These are phyloP conservation scores for Phialophora verrucosa DNA, from an alignment of 2,329 filamentous ascomycete species.

Conservation along the genomic window DNA sequence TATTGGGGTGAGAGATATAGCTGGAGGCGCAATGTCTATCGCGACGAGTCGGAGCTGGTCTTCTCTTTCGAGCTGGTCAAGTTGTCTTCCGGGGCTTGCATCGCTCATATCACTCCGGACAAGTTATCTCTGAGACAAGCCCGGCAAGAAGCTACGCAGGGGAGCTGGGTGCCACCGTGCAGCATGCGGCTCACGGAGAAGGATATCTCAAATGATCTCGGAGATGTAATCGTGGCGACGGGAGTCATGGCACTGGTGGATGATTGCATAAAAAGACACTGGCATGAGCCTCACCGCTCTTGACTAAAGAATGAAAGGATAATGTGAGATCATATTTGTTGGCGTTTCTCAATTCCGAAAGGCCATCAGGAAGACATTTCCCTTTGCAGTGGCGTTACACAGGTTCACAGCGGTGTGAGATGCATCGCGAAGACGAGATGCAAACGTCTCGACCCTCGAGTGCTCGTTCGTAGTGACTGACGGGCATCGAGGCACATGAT, in stretches of 20 bases:
- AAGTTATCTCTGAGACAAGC: conserved; percentile 73
- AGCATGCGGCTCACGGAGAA: conserved; percentile 88
- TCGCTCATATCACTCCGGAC: conserved; percentile 87
- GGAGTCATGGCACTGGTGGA: conserved; percentile 87
- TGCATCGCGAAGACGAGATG: conserved; percentile 17
- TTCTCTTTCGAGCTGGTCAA: conserved; percentile 82
- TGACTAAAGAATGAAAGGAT: conserved; percentile 10
- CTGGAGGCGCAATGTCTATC: conserved; percentile 78
- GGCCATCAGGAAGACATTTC: conserved; percentile 23
- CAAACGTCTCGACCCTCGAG: conserved; percentile 12
- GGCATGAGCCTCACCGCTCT: conserved; percentile 57
- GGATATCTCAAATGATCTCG: conserved; percentile 59
- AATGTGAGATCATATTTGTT: conserved; percentile 21
- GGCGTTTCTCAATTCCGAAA: conserved; percentile 10
- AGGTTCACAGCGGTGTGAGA: conserved; percentile 26
- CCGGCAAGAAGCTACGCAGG: conserved; percentile 73
- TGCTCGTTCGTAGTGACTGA: background rate
- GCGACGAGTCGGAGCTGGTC: conserved; percentile 66
- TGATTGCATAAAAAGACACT: conserved; percentile 83
- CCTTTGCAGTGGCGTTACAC: conserved; percentile 31
- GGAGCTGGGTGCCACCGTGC: conserved; percentile 88
- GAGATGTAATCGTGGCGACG: conserved; percentile 84
- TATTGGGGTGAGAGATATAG: conserved; percentile 89
- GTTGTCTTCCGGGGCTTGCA: conserved; percentile 65
- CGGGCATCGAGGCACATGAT: background rate